Evolutionary conservation across 148 eudicot species (phyloP).

Genomic region (Diospyros kaki): DNA sequence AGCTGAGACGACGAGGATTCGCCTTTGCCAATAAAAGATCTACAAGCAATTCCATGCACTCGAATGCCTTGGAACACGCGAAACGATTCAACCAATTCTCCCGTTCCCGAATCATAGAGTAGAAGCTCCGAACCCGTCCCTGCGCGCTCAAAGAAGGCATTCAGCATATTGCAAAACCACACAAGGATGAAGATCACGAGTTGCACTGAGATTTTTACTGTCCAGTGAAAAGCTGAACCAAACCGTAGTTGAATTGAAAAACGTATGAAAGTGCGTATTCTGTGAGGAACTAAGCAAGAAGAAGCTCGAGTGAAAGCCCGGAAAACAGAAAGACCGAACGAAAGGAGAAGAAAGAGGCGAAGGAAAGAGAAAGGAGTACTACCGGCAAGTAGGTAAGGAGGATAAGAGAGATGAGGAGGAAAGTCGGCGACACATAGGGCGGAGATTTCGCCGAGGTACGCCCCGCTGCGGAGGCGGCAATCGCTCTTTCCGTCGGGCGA

Average conservation of each 20-base stretch:
- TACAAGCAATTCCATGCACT: constrained; percentile 67
- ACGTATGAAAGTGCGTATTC: too few species aligned
- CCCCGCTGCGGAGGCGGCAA: constrained; percentile 33
- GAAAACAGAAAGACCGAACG: neutral
- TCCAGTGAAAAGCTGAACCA: too few species aligned
- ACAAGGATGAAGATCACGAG: too few species aligned
- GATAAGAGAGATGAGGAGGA: constrained; percentile 45
- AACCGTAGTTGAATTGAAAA: too few species aligned
- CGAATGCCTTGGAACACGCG: constrained; percentile 71
- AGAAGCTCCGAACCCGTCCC: constrained; percentile 87
- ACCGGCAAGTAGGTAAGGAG: constrained; percentile 81
- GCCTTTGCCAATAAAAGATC: constrained; percentile 1
- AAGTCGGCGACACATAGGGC: constrained; percentile 71
- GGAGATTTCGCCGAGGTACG: constrained; percentile 85
- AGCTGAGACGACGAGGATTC: constrained; percentile 4
- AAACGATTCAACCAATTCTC: constrained; percentile 43
- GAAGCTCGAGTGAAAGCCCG: too few species aligned
- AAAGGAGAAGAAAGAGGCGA: neutral
- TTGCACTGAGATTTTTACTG: too few species aligned
- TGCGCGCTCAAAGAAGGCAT: constrained; percentile 15
- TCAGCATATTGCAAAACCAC: neutral
- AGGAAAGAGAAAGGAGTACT: neutral
- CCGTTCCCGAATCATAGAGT: constrained; percentile 46
- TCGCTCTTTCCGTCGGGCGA: neutral
- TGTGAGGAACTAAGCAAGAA: too few species aligned